Percentiles rank a stretch among this genome's conserved stretches.
Evolutionary conservation across 2,329 filamentous ascomycete species (phyloP).

Genomic region (Ophiostoma piceae): DNA sequence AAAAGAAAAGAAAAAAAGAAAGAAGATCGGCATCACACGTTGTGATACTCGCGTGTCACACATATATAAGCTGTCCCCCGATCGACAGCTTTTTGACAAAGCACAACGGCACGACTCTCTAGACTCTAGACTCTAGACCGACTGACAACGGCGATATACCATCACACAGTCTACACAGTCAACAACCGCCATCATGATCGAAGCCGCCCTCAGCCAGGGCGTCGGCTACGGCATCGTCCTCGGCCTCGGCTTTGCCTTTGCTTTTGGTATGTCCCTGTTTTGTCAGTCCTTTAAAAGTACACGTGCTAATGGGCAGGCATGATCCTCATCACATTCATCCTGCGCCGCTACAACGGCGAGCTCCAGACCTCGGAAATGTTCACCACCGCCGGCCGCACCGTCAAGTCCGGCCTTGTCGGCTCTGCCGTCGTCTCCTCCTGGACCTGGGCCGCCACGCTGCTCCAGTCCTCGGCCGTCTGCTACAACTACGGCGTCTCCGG

Average conservation of each 20-base stretch:
- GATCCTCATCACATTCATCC: slow-evolving; percentile 37
- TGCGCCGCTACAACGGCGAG: slow-evolving; percentile 48
- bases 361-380: slow-evolving; percentile 91
- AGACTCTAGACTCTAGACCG: neutral
- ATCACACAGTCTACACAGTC: neutral
- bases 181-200: slow-evolving; percentile 29
- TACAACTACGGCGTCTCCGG: slow-evolving; percentile 70
- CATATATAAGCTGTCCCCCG: slow-evolving; percentile 5
- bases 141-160: neutral
- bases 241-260: slow-evolving; percentile 68
- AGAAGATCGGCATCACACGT: neutral
- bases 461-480: slow-evolving; percentile 75
- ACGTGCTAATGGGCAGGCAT: slow-evolving; percentile 31
- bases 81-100: neutral
- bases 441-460: slow-evolving; percentile 84
- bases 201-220: slow-evolving; percentile 48
- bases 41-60: neutral
- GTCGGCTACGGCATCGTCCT: slow-evolving; percentile 75
- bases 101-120: too few relatives aligned
- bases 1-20: neutral
- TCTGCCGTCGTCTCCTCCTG: slow-evolving; percentile 88
- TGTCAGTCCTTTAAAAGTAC: neutral
- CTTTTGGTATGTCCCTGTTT: slow-evolving; percentile 46
- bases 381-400: slow-evolving; percentile 77
- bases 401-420: slow-evolving; percentile 83